Percentiles rank a stretch among this genome's conserved stretches.
Evolutionary conservation across 1,139 yeast species (phyloP).

Genomic region (Pichia kudriavzevii): DNA sequence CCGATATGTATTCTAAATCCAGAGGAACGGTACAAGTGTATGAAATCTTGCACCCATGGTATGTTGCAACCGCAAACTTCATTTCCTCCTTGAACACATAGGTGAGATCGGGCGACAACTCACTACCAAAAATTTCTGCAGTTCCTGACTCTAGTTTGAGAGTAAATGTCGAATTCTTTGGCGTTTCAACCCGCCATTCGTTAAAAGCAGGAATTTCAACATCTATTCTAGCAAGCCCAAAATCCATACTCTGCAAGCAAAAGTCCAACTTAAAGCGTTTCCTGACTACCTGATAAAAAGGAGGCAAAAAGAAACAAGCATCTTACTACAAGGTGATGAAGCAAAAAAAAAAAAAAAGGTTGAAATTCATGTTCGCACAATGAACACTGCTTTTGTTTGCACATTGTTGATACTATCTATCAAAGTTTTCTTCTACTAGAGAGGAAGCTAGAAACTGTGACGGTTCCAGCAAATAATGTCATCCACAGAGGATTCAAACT

Average conservation of each 20-base stretch:
- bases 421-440: too few species aligned
- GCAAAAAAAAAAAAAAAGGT: too few species aligned
- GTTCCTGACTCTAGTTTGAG: slow-evolving; percentile 57
- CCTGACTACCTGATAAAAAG: neutral
- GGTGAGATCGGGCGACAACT: slow-evolving; percentile 65
- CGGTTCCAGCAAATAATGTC: neutral
- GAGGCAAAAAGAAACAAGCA: neutral
- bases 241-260: slow-evolving; percentile 14
- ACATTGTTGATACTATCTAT: too few species aligned
- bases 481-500: too few species aligned
- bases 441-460: neutral
- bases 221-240: slow-evolving; percentile 12
- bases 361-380: too few species aligned
- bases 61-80: slow-evolving; percentile 54
- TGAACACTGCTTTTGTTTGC: too few species aligned
- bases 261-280: too few species aligned
- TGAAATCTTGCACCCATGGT: slow-evolving; percentile 46
- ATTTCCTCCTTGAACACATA: slow-evolving; percentile 51
- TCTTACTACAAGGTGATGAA: too few species aligned
- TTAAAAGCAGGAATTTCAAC: slow-evolving; percentile 36
- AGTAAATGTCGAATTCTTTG: slow-evolving; percentile 47
- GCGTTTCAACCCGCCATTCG: slow-evolving; percentile 88
- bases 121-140: slow-evolving; percentile 91
- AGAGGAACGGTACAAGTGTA: slow-evolving; percentile 30
- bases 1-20: slow-evolving; percentile 54